Evolutionary conservation across 2,329 filamentous ascomycete genomes (phyloP), one percentile per base, ranked within the genome.

Genomic region (Nemania diffusa): DNA sequence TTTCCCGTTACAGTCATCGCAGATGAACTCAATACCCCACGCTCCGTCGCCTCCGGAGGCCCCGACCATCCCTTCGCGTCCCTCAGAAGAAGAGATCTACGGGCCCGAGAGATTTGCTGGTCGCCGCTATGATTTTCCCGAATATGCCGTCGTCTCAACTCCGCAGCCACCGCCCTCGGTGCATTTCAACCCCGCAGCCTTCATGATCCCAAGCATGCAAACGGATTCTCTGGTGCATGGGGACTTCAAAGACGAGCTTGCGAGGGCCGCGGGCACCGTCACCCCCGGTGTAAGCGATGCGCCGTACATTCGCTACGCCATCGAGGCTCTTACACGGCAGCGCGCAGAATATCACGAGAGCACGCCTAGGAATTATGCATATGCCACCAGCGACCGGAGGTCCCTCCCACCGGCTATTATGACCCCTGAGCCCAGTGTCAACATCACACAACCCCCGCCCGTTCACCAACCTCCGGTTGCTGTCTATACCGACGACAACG

Each of bases 221-320:
- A 62, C 69, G 69, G 72, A 76, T 67, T 68, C 72, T 29, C 63
- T 73, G 34, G 67, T 64, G 50, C 61, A 65, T 46, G 73, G 69
- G 50, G 75, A 80, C 58, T 84, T 87, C 74, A 85, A 86, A 60
- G 85, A 88, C 61, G 83, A 85, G 50, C 76, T 87, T 40, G 80
- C 83, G 56, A 79, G 84, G 60, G 81, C 84, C 20, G 85, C 77
- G 52, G 81, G 83, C 65, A 83, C 83, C 46, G 83, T 89, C 62
- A 95, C 92, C 0, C 94, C 94, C 0, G 92, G 91, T 9, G 83
- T 93, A 44, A 94, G 97, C 75, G 92, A 97, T 75, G 91, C 90
- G 8, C 94, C 93, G 0, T 97, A 94, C 78, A 92, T 97, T 70
- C 91, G 91, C 70, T 97, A 96, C 78, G 94, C 95, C 46, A 88